A percentile compares a stretch with the other conserved stretches of the same genome.
Evolutionary conservation across 108 stramenopile species (phyloP).

Genomic region (Parmales sp.): DNA sequence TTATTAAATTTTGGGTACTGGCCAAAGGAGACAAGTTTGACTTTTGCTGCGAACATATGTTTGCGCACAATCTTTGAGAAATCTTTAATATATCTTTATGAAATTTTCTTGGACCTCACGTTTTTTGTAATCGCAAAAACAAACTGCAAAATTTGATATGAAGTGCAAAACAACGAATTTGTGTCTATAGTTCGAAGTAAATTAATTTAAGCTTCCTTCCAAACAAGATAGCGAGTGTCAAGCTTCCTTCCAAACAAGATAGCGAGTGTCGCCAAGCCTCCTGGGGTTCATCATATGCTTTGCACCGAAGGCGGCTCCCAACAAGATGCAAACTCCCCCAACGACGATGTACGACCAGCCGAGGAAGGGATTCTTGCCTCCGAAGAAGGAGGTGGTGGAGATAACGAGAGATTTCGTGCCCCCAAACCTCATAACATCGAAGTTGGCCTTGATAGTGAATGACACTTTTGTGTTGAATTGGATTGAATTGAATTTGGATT

Average conservation of each 20-base stretch:
- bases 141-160: too few species aligned
- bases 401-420: constrained; percentile 80
- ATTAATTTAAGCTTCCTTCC: constrained; percentile 72
- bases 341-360: constrained; percentile 69
- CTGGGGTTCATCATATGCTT: constrained; percentile 74
- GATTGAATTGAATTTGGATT: too few species aligned
- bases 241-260: constrained; percentile 77
- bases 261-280: constrained; percentile 72
- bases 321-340: constrained; percentile 56
- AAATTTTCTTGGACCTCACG: background rate
- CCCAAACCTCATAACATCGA: constrained; percentile 64
- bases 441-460: constrained; percentile 74
- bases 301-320: constrained; percentile 65
- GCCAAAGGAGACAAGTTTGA: background rate
- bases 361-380: constrained; percentile 77
- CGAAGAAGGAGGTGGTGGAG: constrained; percentile 65
- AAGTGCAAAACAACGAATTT: too few species aligned
- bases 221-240: constrained; percentile 71
- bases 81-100: background rate
- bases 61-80: background rate
- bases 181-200: too few species aligned
- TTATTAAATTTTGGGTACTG: constrained; percentile 5
- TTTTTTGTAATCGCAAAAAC: background rate
- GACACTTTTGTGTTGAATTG: too few species aligned
- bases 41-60: constrained; percentile 10